phyloP scores from a whole-genome alignment of 2,329 filamentous ascomycete genomes.

The Pseudocercospora cruenta region DNA sequence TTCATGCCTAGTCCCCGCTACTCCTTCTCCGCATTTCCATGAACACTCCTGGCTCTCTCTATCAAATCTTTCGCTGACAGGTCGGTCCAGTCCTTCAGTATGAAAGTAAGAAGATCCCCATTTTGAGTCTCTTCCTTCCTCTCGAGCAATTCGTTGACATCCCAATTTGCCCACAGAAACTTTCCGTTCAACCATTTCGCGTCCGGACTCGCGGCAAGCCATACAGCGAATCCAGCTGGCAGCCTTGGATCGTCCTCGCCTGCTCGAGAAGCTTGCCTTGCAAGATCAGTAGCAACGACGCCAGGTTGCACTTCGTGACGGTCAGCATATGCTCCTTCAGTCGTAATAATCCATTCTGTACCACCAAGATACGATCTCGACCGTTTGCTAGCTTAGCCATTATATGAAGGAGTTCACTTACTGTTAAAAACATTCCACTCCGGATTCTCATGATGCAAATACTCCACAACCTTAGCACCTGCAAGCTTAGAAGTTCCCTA shows the following conservation, averaged over 20 bases:
- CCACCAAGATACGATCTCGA: too few species aligned
- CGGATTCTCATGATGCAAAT: slow-evolving; percentile 11
- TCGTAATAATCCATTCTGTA: too few species aligned
- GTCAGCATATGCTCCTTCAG: too few species aligned
- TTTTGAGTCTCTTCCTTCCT: slow-evolving; percentile 17
- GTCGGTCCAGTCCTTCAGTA: slow-evolving; percentile 15
- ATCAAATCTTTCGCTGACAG: slow-evolving; percentile 13
- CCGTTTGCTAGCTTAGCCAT: too few species aligned
- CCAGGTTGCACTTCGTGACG: slow-evolving; percentile 18
- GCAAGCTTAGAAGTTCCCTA: slow-evolving; percentile 16
- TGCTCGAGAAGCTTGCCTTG: slow-evolving; percentile 19
- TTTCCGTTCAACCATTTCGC: slow-evolving; percentile 24
- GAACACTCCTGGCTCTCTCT: slow-evolving; percentile 15
- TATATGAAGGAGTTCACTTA: not conserved
- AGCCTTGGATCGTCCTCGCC: slow-evolving; percentile 22
- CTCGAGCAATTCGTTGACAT: slow-evolving; percentile 22
- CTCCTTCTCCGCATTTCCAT: slow-evolving; percentile 12
- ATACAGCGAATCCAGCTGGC: slow-evolving; percentile 35
- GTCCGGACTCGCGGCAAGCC: slow-evolving; percentile 43
- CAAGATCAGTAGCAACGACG: slow-evolving; percentile 23
- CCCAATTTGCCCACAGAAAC: slow-evolving; percentile 29
- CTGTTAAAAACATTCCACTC: slow-evolving; percentile 14
- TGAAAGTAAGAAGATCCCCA: slow-evolving; percentile 7
- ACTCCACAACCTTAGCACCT: slow-evolving; percentile 7
- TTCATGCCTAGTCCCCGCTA: not conserved